These are phyloP conservation scores for Beta corolliflora DNA, from an alignment of 179 eudicot genomes.

Conservation along the genomic window DNA sequence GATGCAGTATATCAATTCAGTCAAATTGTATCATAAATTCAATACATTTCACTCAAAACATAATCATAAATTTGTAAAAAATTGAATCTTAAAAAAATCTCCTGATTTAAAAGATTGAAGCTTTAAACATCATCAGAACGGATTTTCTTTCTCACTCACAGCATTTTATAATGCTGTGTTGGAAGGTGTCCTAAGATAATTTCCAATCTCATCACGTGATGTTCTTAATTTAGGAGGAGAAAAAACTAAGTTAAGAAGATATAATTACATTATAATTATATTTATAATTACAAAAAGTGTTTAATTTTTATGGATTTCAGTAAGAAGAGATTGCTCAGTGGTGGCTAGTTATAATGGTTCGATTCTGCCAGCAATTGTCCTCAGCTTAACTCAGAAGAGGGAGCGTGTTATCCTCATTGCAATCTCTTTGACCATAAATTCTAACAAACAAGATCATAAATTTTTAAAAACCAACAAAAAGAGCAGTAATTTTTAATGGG, in stretches of 20 bases:
- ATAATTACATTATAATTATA: too few relatives aligned
- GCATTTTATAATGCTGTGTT: slow-evolving; percentile 29
- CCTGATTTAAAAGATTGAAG: too few relatives aligned
- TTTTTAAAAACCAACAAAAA: too few relatives aligned
- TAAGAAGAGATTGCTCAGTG: slow-evolving; percentile 39
- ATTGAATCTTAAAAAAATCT: too few relatives aligned
- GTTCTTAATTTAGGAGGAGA: neutral
- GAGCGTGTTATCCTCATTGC: slow-evolving; percentile 52
- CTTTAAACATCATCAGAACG: slow-evolving; percentile 32
- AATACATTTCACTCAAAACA: too few relatives aligned
- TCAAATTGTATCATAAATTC: too few relatives aligned
- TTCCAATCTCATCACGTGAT: slow-evolving; percentile 44
- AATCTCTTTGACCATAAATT: neutral
- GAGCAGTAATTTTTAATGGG: neutral
- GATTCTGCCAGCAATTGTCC: slow-evolving; percentile 61
- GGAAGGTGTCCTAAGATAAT: slow-evolving; percentile 58
- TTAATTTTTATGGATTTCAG: too few relatives aligned
- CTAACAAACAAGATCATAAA: neutral
- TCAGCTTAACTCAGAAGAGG: slow-evolving; percentile 55
- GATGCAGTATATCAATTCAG: too few relatives aligned
- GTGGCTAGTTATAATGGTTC: slow-evolving; percentile 50
- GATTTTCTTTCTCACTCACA: slow-evolving; percentile 46
- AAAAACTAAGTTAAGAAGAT: neutral
- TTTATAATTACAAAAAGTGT: too few relatives aligned
- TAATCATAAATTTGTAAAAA: too few relatives aligned